Percentiles rank a stretch among this genome's conserved stretches.
phyloP scores from a whole-genome alignment of 1,284 basidiomycete species.

The Ceratobasidium sp. region DNA sequence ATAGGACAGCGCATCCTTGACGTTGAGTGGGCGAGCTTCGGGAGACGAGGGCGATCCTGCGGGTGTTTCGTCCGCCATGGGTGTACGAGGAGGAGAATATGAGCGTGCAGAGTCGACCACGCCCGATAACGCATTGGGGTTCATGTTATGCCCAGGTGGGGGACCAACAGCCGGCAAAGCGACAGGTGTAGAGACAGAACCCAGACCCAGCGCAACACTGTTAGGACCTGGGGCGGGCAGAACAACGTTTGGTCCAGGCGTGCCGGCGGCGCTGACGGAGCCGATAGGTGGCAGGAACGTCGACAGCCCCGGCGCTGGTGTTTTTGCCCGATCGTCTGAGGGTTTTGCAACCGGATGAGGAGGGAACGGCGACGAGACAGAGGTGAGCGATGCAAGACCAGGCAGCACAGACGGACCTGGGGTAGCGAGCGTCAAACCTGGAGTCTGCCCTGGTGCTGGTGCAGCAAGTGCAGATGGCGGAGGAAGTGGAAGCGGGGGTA shows the following conservation, averaged over 20 bases:
- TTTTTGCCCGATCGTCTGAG: conserved; percentile 33
- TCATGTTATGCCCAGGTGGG: background rate
- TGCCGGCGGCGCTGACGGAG: background rate
- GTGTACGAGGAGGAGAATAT: conserved; percentile 33
- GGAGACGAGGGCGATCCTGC: conserved; percentile 21
- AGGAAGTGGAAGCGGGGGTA: conserved; percentile 3
- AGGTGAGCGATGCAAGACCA: conserved; percentile 28
- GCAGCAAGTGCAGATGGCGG: conserved; percentile 11
- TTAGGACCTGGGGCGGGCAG: conserved; percentile 11
- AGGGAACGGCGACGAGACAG: background rate
- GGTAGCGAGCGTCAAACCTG: conserved; percentile 3
- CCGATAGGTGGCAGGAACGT: conserved; percentile 26
- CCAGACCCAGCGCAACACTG: conserved; percentile 9
- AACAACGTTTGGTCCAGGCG: conserved; percentile 1
- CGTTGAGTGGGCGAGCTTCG: conserved; percentile 66
- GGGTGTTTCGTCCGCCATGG: conserved; percentile 7
- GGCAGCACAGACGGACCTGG: conserved; percentile 37
- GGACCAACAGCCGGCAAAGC: background rate
- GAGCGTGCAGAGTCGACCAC: background rate
- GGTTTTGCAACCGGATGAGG: conserved; percentile 1
- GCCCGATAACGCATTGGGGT: conserved; percentile 10
- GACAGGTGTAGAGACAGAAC: background rate
- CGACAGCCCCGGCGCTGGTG: conserved; percentile 18
- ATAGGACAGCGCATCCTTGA: conserved; percentile 95
- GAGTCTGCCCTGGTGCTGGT: conserved; percentile 5